Evolutionary conservation across 345 rosid genomes (phyloP), one percentile per base, ranked within the genome.

Genomic region (Hevea brasiliensis): DNA sequence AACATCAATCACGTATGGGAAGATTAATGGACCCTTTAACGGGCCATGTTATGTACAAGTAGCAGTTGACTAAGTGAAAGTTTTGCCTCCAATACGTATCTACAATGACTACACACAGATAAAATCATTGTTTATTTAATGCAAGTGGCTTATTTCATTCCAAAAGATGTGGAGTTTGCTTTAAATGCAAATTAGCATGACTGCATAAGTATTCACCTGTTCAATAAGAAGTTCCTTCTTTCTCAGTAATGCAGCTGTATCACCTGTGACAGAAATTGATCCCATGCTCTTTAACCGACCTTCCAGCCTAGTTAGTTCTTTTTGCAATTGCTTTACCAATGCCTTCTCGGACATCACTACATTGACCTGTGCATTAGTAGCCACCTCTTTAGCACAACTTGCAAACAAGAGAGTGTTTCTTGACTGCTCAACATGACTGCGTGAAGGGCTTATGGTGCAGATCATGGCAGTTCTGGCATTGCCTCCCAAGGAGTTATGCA

Each of bases 361-460:
- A 78, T 94, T 92, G 74, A 94, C 93, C 40, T 85, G 88, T 35
- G 98, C 96, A 79, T 85, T 90, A 65, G 92, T 94, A 14, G 87
- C 29, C 53, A 94, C 98, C 76, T 90, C 88, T 77, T 89, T 94
- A 29, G 98, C 98, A 67, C 97, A 91, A 67, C 81, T 87, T 26
- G 98, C 98, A 73, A 92, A 94, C 74, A 90, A 82, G 76, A 94
- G 90, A 20, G 98, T 88, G 83, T 94, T 94, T 81, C 94, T 88
- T 23, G 98, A 91, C 76, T 92, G 98, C 78, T 94, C 98, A 40
- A 87, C 85, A 65, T 94, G 92, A 73, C 82, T 80, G 41, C 84
- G 88, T 6, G 93, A 91, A 0, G 97, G 98, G 84, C 91, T 90
- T 87, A 93, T 84, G 0, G 98, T 94, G 76, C 97, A 94, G 68